Base-by-base conservation (phyloP, 176 grass and related monocot genomes). In the Tuctoria greenei region DNA sequence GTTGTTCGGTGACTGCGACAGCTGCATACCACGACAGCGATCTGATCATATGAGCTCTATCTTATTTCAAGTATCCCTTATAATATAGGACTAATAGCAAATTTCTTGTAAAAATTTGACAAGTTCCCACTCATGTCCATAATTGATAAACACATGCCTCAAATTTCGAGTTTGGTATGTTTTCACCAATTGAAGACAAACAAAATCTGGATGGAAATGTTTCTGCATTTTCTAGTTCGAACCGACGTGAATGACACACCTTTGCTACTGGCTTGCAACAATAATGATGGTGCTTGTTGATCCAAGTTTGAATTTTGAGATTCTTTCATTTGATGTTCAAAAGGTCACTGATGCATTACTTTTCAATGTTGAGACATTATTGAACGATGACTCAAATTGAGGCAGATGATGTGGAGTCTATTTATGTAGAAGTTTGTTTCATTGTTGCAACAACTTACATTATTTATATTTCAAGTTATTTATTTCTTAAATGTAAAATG, bases 101-200 rank as follows among this genome's bases (percentile, higher is more conserved):
- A 27, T 31, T 64, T 23, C 10, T 54, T 64, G 46, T 56, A 65
- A 36, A 16, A 47, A 41, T 60, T 47, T 13, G 3, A 38, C 20
- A 59, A 7, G 11, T 61, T 83, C 56, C 7, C 4, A 10, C 61
- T 76, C 23, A 31, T 27, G 34, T 31, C 20, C 21, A 77, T 40
- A 6, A 15, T 75, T 37, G 59, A 65, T 23, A 15, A 44, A 37
- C 39, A 46, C 31, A 37, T 10, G 36, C 51, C 51, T 42, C 31
- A 31, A 31, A 20, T 64, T 71, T 81, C 35, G 20, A 23, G 62
- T 80, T 85, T 80, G 1, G 5, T 51, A 50, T 56, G n/a, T 34
- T 44, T 84, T 56, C 67, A 40, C 67, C 10, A 37, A 35, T 41
- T 36, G 28, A 72, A 72, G 59, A 66, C 38, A 47, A 37, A 10